Evolutionary conservation across 163 green algal species (phyloP), one percentile per base, ranked within the genome.

Genomic region (Chlorella variabilis): DNA sequence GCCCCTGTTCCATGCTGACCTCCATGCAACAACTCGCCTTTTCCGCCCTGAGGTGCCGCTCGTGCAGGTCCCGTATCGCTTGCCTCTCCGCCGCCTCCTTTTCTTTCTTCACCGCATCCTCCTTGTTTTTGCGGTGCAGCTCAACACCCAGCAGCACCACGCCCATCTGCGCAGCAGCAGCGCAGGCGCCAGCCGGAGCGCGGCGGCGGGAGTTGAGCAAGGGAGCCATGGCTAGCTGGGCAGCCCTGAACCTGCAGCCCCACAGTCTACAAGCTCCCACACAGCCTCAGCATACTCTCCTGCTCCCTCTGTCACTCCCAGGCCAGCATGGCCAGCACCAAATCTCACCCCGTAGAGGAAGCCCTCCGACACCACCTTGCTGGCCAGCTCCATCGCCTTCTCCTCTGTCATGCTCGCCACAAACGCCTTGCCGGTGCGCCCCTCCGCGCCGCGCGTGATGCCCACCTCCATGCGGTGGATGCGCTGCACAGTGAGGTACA

Each of bases 361-460:
- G 48, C 90, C 89, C 82, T 97, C 94, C 33, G 86, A 92, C 27
- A 88, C 91, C 45, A 97, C 76, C 77, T 96, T 97, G 58, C 86
- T 91, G 2, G 94, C 94, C 69, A 97, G 79, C 69, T 96, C 89
- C 73, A 98, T 38, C 0, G 89, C 89, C 62, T 93, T 93, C 67
- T 98, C 94, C 71, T 98, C 94, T 13, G 88, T 93, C 87, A 98
- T 94, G 49, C 88, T 69, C 8, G 89, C 93, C 39, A 98, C 91
- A 86, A 98, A 97, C 0, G 88, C 89, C 31, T 86, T 90, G 54
- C 91, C 91, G 11, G 85, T 84, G 79, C 92, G 94, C 48, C 94
- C 94, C 81, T 97, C 93, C 15, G 93, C 92, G 11, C 87, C 87
- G 4, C 94, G 88, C 0, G 84, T 93, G 38, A 98, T 92, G 48